Percentiles rank a stretch among this genome's conserved stretches.
These are phyloP conservation scores for Marasmius oreades DNA, from an alignment of 1,284 basidiomycete species.

Conservation along the genomic window DNA sequence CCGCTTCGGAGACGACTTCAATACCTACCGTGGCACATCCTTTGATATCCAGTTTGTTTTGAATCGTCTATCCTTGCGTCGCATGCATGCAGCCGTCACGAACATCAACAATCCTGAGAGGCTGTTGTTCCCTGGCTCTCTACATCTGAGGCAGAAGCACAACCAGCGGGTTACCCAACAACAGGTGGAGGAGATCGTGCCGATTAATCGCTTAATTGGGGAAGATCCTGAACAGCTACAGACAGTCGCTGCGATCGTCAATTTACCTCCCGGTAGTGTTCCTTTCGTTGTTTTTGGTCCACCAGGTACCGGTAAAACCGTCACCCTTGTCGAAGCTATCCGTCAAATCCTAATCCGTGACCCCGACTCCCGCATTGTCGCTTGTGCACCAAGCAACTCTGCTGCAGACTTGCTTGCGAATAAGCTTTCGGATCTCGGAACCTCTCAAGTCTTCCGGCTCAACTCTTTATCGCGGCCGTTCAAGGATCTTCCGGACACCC, in stretches of 20 bases:
- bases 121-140: conserved; percentile 42
- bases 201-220: conserved; percentile 33
- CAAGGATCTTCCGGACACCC: conserved; percentile 25
- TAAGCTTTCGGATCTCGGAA: conserved; percentile 31
- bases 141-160: conserved; percentile 23
- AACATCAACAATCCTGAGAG: conserved; percentile 31
- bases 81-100: conserved; percentile 47
- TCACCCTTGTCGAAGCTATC: conserved; percentile 49
- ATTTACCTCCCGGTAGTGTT: conserved; percentile 40
- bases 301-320: conserved; percentile 42
- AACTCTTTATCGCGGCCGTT: conserved; percentile 40
- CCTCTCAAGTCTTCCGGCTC: conserved; percentile 39
- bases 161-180: conserved; percentile 19
- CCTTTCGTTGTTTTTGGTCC: conserved; percentile 57
- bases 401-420: conserved; percentile 36
- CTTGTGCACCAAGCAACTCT: conserved; percentile 15
- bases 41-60: conserved; percentile 50
- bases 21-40: conserved; percentile 34
- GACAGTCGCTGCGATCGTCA: conserved; percentile 44
- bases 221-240: conserved; percentile 42
- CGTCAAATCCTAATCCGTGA: conserved; percentile 35
- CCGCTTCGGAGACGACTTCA: conserved; percentile 41
- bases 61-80: conserved; percentile 44
- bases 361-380: conserved; percentile 34
- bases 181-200: conserved; percentile 24